phyloP scores from a whole-genome alignment of 2,329 filamentous ascomycete species.

The Raffaelea deltoideospora region DNA sequence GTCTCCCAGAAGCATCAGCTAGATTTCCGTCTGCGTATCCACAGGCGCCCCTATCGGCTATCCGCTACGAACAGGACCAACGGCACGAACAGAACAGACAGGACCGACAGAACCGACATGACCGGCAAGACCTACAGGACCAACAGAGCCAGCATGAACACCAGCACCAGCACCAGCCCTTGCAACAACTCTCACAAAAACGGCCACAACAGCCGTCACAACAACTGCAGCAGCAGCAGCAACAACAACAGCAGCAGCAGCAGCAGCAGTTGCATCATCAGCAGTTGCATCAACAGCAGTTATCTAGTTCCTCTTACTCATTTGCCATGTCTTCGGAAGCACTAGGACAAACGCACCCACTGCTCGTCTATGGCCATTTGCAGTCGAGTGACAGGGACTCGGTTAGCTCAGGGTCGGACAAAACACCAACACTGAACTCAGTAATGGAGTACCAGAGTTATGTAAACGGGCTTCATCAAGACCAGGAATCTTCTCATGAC shows the following conservation, averaged over 20 bases:
- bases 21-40: conserved; percentile 35
- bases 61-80: conserved; percentile 14
- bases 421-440: no score
- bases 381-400: no score
- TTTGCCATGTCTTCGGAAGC: no score
- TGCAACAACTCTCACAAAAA: neutral
- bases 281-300: neutral
- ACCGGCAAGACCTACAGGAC: neutral
- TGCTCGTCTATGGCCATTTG: no score
- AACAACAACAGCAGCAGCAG: conserved; percentile 1
- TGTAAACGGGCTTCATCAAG: no score
- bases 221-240: conserved; percentile 1
- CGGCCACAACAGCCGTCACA: neutral
- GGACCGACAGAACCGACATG: neutral
- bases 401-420: no score
- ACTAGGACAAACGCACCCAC: no score
- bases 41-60: conserved; percentile 31
- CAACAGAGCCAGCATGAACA: neutral
- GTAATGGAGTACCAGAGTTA: no score
- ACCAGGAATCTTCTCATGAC: no score
- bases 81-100: neutral
- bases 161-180: neutral
- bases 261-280: neutral
- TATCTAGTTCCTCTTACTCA: no score
- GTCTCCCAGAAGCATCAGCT: conserved; percentile 29